A percentile compares a stretch with the other conserved stretches of the same genome.
These are phyloP conservation scores for Cornus suecica DNA, from an alignment of 148 eudicot genomes.

Conservation along the genomic window DNA sequence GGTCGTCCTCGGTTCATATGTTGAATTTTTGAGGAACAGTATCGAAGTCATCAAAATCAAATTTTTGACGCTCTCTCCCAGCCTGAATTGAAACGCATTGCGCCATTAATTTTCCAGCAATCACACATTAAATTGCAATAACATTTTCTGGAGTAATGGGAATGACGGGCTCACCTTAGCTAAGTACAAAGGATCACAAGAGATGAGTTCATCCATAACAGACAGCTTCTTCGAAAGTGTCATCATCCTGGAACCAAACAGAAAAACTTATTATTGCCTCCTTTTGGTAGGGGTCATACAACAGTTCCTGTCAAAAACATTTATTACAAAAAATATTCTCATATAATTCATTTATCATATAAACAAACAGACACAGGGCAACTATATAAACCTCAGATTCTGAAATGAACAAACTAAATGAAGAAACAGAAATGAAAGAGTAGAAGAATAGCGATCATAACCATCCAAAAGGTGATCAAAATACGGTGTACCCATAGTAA, in stretches of 20 bases:
- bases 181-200: slow-evolving; percentile 71
- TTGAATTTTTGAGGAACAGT: slow-evolving; percentile 2
- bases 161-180: slow-evolving; percentile 52
- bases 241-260: slow-evolving; percentile 54
- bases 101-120: neutral
- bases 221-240: slow-evolving; percentile 76
- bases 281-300: neutral
- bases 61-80: slow-evolving; percentile 1
- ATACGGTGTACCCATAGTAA: neutral
- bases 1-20: neutral
- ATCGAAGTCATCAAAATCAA: neutral
- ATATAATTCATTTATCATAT: neutral
- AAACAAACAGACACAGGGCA: no score
- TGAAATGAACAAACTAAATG: no score
- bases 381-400: neutral
- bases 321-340: neutral
- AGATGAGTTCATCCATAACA: slow-evolving; percentile 65
- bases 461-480: neutral
- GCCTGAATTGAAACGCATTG: neutral
- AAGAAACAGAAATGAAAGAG: no score
- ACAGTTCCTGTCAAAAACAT: neutral
- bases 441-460: neutral
- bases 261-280: neutral
- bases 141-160: neutral
- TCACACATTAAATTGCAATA: neutral